A percentile compares a stretch with the other conserved stretches of the same genome.
Conservation (phyloP, 768 basidiomycete species). For the Terana coerulea region DNA sequence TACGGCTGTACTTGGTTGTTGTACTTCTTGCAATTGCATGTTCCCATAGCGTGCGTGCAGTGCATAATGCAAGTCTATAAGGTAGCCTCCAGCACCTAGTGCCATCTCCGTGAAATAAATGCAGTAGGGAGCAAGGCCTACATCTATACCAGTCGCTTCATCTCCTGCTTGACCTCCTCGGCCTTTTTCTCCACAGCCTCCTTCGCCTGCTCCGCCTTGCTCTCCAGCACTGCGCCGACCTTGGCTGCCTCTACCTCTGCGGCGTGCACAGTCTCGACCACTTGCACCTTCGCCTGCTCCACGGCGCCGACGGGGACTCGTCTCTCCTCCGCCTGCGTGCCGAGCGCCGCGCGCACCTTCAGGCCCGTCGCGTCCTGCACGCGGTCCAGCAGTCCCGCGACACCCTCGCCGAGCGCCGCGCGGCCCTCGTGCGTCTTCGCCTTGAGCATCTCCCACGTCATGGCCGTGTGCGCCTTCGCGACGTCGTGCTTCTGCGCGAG, state of each 20-base stretch:
- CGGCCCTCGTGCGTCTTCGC: constrained; percentile 47
- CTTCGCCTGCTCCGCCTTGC: constrained; percentile 2
- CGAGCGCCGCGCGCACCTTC: constrained; percentile 60
- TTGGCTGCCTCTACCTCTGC: not conserved
- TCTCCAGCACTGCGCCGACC: too few relatives aligned
- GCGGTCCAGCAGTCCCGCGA: constrained; percentile 44
- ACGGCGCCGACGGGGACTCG: not conserved
- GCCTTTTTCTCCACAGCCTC: constrained; percentile 6
- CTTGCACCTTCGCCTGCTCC: not conserved
- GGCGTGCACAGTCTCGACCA: not conserved
- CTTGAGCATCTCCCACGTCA: constrained; percentile 55
- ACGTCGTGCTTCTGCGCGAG: constrained; percentile 66
- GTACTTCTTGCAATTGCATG: too few relatives aligned
- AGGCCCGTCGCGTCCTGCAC: constrained; percentile 72
- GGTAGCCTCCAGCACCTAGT: too few relatives aligned
- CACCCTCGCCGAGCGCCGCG: constrained; percentile 40
- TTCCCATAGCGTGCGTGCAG: too few relatives aligned
- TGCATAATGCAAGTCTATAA: too few relatives aligned
- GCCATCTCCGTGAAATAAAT: too few relatives aligned
- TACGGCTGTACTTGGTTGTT: too few relatives aligned
- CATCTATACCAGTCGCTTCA: too few relatives aligned
- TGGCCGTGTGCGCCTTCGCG: constrained; percentile 54
- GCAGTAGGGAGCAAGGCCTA: too few relatives aligned
- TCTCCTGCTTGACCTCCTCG: constrained; percentile 12
- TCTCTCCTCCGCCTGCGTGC: constrained; percentile 21